Base-by-base conservation (phyloP, 805 yeast species). In the Pichia cephalocereana region DNA sequence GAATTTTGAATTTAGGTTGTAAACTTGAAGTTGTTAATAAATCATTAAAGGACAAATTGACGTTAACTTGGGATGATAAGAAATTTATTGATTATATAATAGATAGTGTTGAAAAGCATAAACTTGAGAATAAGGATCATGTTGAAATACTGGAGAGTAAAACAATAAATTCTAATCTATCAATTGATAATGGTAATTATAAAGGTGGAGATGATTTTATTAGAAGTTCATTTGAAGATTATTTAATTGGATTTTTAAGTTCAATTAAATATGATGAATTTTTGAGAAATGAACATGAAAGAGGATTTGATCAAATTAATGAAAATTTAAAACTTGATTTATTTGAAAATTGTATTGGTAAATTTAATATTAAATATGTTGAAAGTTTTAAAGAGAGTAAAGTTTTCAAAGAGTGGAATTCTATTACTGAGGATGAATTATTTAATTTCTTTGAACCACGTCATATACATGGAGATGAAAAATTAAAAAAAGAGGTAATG, bases 141-240 rank as follows among this genome's bases (percentile, higher is more conserved):
- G 53, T 70, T 70, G 74, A 64, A 65, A 46, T 61, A 57, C 31
- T 17, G 11, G 26, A 19, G 15, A 36, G 34, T 6, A 63, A 57
- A 23, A 61, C 65, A 2, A 41, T 59, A 41, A 63, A 60, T 42
- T 53, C 49, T 40, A 65, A 51, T 70, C 66, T 52, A 64, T 74
- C 55, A 56, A 76, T 45, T 75, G 76, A 49, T 43, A 59, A 63
- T 19, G 61, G 60, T 12, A 47, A 42, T 27, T 83, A 74, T 59
- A 66, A 67, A 41, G 91, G 91, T 4, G 81, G 86, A 55, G 98
- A 93, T 58, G 99, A 93, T 64, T 87, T 82, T 59, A 82, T 93
- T 32, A 69, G 98, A 46, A 76, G 80, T 66, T 88, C 82, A 57
- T 90, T 91, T 64, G 99, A 93, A 60, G 97, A 90, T 58, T 93